A percentile compares a stretch with the other conserved stretches of the same genome.
Evolutionary conservation across 208 protist genomes (phyloP).

Genomic region (Tritrichomonas musculus): DNA sequence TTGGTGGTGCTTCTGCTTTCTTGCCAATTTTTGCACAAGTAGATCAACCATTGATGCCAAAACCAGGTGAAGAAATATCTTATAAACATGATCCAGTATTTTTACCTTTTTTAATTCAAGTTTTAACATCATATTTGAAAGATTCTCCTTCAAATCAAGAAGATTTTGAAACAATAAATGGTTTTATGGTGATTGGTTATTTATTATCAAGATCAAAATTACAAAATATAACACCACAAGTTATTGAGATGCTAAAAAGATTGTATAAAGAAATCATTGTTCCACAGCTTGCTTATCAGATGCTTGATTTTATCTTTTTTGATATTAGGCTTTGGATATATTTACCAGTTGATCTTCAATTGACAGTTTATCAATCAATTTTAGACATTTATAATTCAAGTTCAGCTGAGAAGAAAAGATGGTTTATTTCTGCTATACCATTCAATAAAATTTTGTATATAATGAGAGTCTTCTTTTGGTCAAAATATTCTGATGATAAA

Average conservation of each 20-base stretch:
- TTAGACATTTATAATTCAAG: neutral
- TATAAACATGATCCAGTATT: neutral
- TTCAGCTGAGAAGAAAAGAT: neutral
- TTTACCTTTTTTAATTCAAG: neutral
- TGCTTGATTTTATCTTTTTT: neutral
- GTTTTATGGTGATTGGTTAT: neutral
- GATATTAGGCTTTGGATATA: constrained; percentile 18
- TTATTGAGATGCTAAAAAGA: neutral
- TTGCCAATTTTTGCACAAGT: neutral
- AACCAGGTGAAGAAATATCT: neutral
- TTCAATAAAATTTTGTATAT: neutral
- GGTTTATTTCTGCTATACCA: neutral
- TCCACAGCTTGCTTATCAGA: neutral
- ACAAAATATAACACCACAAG: neutral
- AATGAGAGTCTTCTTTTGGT: neutral
- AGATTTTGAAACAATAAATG: neutral
- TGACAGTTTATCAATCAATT: neutral
- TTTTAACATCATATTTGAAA: neutral
- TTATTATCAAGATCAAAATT: neutral
- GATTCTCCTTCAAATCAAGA: neutral
- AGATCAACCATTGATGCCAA: neutral
- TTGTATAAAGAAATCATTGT: neutral
- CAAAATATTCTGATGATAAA: neutral
- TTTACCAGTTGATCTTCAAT: neutral
- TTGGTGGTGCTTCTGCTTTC: neutral